Conservation (phyloP, 2,329 filamentous ascomycete species). For the Niveomyces coronatus region DNA sequence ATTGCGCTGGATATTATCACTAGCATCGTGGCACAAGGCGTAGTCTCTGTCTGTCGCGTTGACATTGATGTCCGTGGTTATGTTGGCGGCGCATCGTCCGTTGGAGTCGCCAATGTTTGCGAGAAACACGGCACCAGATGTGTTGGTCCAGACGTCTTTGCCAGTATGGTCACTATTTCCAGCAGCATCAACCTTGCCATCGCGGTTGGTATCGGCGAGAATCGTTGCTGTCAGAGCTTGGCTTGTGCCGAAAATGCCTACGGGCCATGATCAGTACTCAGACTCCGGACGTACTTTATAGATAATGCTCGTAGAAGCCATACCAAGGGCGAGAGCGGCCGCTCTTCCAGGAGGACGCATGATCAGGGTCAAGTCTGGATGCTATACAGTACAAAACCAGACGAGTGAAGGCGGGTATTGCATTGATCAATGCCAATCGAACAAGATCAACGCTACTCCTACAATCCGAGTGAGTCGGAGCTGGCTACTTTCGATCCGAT, state of each 20-base stretch:
- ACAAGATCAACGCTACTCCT: too few relatives aligned
- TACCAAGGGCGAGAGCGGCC: conserved; percentile 1
- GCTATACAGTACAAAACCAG: too few relatives aligned
- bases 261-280: not conserved
- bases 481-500: too few relatives aligned
- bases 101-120: conserved; percentile 7
- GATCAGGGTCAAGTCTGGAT: not conserved
- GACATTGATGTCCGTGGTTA: not conserved
- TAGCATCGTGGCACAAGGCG: conserved; percentile 23
- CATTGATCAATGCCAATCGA: too few relatives aligned
- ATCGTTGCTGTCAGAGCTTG: conserved; percentile 3
- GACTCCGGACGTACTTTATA: not conserved
- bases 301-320: not conserved
- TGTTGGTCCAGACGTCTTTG: not conserved
- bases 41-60: not conserved
- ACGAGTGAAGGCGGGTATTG: too few relatives aligned
- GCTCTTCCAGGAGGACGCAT: not conserved
- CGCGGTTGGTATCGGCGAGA: conserved; percentile 6
- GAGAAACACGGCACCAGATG: conserved; percentile 1
- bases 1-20: conserved; percentile 20
- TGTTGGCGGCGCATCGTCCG: conserved; percentile 2
- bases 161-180: not conserved
- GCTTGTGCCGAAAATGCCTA: conserved; percentile 1
- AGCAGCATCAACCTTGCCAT: conserved; percentile 3
- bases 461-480: too few relatives aligned